Base-by-base conservation (phyloP, 345 rosid genomes). In the Erodium maritimum region DNA sequence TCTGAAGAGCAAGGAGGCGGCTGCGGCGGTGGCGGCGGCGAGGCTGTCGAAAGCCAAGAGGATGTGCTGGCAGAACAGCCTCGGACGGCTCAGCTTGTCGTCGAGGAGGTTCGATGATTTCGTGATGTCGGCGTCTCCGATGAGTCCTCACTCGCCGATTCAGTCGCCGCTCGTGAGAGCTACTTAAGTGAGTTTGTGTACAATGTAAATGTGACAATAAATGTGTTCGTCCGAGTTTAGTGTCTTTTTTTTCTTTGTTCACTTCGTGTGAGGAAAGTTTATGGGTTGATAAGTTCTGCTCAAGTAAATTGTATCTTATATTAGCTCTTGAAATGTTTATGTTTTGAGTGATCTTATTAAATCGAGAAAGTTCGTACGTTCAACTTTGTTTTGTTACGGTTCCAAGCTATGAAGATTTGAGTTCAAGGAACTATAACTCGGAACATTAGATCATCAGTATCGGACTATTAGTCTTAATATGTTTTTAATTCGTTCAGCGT, bases 121-220 rank as follows among this genome's bases (percentile, higher is more conserved):
- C 65, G 57, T 79, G 64, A 70, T 60, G 76, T 51, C 61, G 11
- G n/a, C n/a, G n/a, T n/a, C n/a, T n/a, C 68, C 67, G 37, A 67
- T 77, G 80, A 82, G 97, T 55, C 97, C 97, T 50, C 80, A 61
- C 67, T 80, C 96, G 0, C 90, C 96, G 0, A 53, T 82, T 0
- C 86, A 70, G 17, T 87, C 99, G 19, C 96, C 99, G 1, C 83
- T 94, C 21, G 82, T 87, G 55, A 85, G 67, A 60, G 90, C 96
- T 19, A 81, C 75, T 58, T 84, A n/a, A n/a, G n/a, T n/a, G n/a
- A 60, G 42, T 1, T 50, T 50, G 18, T 1, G 5, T 50, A 4
- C 18, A 50, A 1, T 50, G 5, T n/a, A n/a, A n/a, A 50, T 17
- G 53, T 50, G 12, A 1, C 54, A 10, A n/a, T n/a, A n/a, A n/a